Evolutionary conservation across 2,329 filamentous ascomycete genomes (phyloP).

Genomic region (Phymatotrichopsis omnivora): DNA sequence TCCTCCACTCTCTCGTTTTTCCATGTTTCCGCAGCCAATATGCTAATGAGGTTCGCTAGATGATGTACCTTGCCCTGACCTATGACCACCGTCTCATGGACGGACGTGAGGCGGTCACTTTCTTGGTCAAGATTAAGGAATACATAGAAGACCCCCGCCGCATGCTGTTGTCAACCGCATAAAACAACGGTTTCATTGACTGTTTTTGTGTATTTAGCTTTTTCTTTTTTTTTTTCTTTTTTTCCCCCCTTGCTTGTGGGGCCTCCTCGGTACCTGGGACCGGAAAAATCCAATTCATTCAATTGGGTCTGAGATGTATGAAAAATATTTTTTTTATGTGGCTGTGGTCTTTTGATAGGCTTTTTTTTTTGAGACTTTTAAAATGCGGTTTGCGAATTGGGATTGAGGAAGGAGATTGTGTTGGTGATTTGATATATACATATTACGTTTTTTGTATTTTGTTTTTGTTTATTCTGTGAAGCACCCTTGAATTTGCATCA

Average conservation of each 20-base stretch:
- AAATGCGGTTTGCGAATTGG: too few species aligned
- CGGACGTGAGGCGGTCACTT: conserved; percentile 89
- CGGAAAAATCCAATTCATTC: too few species aligned
- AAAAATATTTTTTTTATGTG: too few species aligned
- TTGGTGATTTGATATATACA: too few species aligned
- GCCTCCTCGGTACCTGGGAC: too few species aligned
- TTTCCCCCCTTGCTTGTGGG: not conserved
- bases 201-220: not conserved
- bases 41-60: conserved; percentile 39
- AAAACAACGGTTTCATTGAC: not conserved
- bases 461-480: too few species aligned
- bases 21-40: not conserved
- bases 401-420: too few species aligned
- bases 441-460: too few species aligned
- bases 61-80: conserved; percentile 98
- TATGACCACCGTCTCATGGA: conserved; percentile 96
- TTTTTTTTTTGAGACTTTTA: too few species aligned
- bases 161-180: conserved; percentile 52
- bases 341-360: too few species aligned
- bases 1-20: not conserved
- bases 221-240: conserved; percentile 5
- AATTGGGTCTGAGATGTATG: too few species aligned
- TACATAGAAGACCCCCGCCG: conserved; percentile 90
- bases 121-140: conserved; percentile 94
- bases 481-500: too few species aligned